Evolutionary conservation across 176 grass and related monocot genomes (phyloP), one percentile per base, ranked within the genome.

Genomic region (Paspalum notatum): DNA sequence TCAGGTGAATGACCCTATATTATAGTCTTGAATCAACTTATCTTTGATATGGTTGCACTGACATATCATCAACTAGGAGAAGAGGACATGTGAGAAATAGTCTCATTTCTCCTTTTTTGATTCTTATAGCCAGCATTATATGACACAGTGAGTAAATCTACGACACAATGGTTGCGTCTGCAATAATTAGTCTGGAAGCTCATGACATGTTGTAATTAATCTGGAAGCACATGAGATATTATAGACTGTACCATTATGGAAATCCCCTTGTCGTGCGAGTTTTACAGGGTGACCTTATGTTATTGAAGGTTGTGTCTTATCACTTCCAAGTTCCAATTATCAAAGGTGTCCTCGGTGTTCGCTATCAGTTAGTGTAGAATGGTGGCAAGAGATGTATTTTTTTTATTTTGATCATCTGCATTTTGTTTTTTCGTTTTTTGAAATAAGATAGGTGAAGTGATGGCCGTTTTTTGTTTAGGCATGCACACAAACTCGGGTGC

Each of bases 61-160:
- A 11, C 75, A 79, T 58, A 9, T 74, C 42, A 59, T 27, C 77
- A 61, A 48, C 74, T 72, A 43, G 43, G n/a, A 18, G 38, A 70
- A 76, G n/a, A 44, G 17, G 45, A 43, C 38, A 7, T 12, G 60
- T 26, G 15, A 66, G 25, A 59, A 7, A 5, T 32, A 7, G 17
- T 55, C 9, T 55, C 40, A 40, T 40, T 9, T 45, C 16, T 43
- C 1, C 7, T 4, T 15, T 21, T 60, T 22, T 5, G 6, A 62
- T 27, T 62, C 21, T 62, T 71, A 41, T 71, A 41, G 38, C 58
- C n/a, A 39, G 38, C 20, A 20, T 37, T 38, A 77, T 44, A 58
- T 51, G 60, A 75, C 32, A 68, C 39, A 16, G 14, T 57, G 11
- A 40, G 12, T 20, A 26, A 18, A 24, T 58, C 40, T 58, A 24